Evolutionary conservation across 805 yeast genomes (phyloP), one percentile per base, ranked within the genome.

Genomic region (Nakazawaea ishiwadae): DNA sequence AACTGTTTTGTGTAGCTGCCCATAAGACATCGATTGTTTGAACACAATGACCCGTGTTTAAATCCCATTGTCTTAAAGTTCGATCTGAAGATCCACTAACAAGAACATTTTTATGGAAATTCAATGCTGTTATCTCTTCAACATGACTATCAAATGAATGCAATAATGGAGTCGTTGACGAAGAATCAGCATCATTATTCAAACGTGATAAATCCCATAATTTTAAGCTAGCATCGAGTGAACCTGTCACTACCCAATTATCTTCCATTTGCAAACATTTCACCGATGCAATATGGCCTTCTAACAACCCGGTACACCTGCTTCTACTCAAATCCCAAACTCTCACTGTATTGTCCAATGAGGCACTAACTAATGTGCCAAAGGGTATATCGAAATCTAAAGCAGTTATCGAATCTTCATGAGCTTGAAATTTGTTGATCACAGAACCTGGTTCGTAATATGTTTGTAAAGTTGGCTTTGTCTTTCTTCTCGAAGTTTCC

Each of bases 291-390:
- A 54, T 44, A 53, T 84, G 91, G 15, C 89, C 89, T 40, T 66
- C 73, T 37, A 83, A 62, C 24, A 65, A 53, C 2, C 80, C 80
- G 19, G 63, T 52, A 37, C 74, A 71, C 44, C 65, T 66, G 9
- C 77, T 72, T 21, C 74, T 67, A 29, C 81, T 73, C 51, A 84
- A 59, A 63, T 89, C 95, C 96, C 96, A 89, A 4, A 89, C 84
- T 48, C 82, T 72, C 3, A 88, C 82, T 0, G 84, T 76, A 55
- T 81, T 85, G 56, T 88, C 96, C 50, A 78, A 62, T 10, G 88
- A 77, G 0, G 96, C 87, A 12, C 90, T 75, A 2, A 88, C 90
- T 58, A 87, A 51, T 1, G 79, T 78, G 2, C 89, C 90, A 59
- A 80, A 84, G 11, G 91, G 91, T 18, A 73, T 65, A 53, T 83